A percentile compares a stretch with the other conserved stretches of the same genome.
phyloP scores from a whole-genome alignment of 2,329 filamentous ascomycete species.

The Volutella citrinella region DNA sequence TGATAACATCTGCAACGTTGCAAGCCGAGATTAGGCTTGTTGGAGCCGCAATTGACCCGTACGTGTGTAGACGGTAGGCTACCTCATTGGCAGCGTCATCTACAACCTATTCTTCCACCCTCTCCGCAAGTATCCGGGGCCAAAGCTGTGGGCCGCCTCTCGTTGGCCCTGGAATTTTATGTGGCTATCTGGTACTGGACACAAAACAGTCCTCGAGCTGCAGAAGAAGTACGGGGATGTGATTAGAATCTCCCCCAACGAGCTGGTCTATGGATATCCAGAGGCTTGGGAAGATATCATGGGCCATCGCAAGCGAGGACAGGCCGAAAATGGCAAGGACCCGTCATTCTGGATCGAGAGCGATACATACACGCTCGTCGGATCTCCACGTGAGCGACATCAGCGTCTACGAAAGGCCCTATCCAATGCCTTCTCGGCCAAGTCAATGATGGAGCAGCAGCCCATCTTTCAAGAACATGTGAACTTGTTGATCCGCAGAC shows the following conservation, averaged over 20 bases:
- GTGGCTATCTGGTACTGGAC: background rate
- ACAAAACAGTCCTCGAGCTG: constrained; percentile 1
- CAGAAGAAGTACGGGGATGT: constrained; percentile 29
- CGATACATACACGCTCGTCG: constrained; percentile 3
- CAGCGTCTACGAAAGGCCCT: constrained; percentile 10
- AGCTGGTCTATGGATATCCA: constrained; percentile 25
- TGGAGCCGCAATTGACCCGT: no score
- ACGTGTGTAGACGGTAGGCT: no score
- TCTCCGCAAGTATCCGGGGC: background rate
- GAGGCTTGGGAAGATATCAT: constrained; percentile 9
- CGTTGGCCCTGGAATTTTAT: background rate
- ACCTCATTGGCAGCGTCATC: background rate
- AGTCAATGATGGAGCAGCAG: constrained; percentile 22
- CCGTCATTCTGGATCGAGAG: background rate
- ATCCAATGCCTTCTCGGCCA: constrained; percentile 22
- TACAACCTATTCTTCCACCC: constrained; percentile 1
- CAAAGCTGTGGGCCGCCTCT: background rate
- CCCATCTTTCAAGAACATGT: constrained; percentile 34
- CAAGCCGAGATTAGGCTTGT: no score
- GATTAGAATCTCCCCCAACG: constrained; percentile 37
- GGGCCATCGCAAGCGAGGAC: background rate
- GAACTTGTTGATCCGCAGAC: constrained; percentile 34
- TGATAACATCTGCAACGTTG: no score
- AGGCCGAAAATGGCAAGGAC: constrained; percentile 3
- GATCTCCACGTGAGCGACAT: constrained; percentile 11